phyloP scores from a whole-genome alignment of 352 stramenopile species.

The Globisporangium camurandrum region DNA sequence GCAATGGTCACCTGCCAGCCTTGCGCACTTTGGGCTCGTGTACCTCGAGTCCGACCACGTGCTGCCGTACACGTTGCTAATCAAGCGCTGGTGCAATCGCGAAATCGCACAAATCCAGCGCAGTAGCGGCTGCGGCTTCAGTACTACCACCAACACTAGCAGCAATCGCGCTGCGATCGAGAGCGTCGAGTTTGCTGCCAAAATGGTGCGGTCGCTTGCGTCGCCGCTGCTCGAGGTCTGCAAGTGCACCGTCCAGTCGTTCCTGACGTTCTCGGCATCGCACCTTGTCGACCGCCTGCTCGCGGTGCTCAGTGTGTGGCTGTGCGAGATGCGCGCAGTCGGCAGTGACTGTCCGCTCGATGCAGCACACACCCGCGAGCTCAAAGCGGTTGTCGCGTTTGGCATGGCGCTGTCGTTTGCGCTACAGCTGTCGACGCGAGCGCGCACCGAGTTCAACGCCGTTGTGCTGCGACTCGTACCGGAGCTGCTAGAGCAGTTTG shows the following conservation, averaged over 20 bases:
- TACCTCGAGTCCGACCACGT: conserved; percentile 41
- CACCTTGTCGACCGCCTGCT: conserved; percentile 46
- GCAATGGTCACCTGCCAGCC: conserved; percentile 39
- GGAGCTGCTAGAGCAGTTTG: conserved; percentile 16
- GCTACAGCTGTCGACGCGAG: conserved; percentile 19
- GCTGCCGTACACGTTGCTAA: conserved; percentile 52
- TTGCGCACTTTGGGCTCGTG: conserved; percentile 52
- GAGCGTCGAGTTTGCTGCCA: conserved; percentile 24
- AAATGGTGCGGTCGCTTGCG: conserved; percentile 39
- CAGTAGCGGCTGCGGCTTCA: too few relatives aligned
- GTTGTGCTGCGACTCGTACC: conserved; percentile 18
- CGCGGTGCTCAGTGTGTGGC: conserved; percentile 24
- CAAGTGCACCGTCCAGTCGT: conserved; percentile 29
- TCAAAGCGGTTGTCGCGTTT: conserved; percentile 31
- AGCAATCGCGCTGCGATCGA: background rate
- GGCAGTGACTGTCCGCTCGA: conserved; percentile 4
- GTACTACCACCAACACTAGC: background rate
- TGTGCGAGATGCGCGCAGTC: conserved; percentile 25
- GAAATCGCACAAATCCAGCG: conserved; percentile 15
- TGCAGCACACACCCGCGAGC: conserved; percentile 11
- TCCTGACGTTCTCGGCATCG: conserved; percentile 31
- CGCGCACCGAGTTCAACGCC: conserved; percentile 22
- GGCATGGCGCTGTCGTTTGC: conserved; percentile 26
- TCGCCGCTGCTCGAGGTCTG: conserved; percentile 42
- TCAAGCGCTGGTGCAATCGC: conserved; percentile 49